Conservation (phyloP, 768 basidiomycete genomes). For the Leccinum longicurvipes region DNA sequence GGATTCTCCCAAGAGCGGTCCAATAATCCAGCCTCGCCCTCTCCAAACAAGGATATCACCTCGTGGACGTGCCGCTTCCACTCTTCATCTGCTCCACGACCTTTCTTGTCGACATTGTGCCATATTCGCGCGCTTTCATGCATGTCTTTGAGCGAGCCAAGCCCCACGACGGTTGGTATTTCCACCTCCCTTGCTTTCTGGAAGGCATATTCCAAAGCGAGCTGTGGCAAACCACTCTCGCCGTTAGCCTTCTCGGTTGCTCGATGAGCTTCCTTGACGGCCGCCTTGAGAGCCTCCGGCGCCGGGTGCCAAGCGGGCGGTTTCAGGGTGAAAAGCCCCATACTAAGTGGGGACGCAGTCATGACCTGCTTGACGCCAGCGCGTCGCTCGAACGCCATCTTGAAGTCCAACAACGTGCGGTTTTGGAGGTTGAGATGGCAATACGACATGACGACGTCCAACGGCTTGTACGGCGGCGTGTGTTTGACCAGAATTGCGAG, state of each 20-base stretch:
- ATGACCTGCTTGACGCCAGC: conserved; percentile 68
- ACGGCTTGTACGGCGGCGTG: conserved; percentile 60
- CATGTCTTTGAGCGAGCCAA: conserved; percentile 70
- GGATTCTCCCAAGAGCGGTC: conserved; percentile 78
- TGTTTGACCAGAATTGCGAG: conserved; percentile 70
- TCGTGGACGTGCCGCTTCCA: conserved; percentile 39
- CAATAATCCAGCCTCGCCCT: conserved; percentile 42
- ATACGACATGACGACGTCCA: conserved; percentile 80
- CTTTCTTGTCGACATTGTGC: conserved; percentile 50
- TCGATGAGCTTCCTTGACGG: conserved; percentile 37
- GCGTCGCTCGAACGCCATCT: conserved; percentile 52
- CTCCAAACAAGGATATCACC: conserved; percentile 43
- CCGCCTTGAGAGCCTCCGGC: conserved; percentile 44
- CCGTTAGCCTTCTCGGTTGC: conserved; percentile 36
- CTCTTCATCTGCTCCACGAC: conserved; percentile 33
- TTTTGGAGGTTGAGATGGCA: conserved; percentile 80
- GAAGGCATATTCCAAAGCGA: conserved; percentile 75
- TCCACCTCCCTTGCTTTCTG: conserved; percentile 40
- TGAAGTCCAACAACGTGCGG: conserved; percentile 53
- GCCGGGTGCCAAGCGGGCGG: conserved; percentile 80
- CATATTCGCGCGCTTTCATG: conserved; percentile 70
- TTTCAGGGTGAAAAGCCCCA: conserved; percentile 67
- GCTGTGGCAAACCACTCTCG: conserved; percentile 45
- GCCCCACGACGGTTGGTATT: conserved; percentile 68
- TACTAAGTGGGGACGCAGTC: conserved; percentile 79